phyloP scores from a whole-genome alignment of 352 stramenopile genomes.

The Pythium phragmitis region DNA sequence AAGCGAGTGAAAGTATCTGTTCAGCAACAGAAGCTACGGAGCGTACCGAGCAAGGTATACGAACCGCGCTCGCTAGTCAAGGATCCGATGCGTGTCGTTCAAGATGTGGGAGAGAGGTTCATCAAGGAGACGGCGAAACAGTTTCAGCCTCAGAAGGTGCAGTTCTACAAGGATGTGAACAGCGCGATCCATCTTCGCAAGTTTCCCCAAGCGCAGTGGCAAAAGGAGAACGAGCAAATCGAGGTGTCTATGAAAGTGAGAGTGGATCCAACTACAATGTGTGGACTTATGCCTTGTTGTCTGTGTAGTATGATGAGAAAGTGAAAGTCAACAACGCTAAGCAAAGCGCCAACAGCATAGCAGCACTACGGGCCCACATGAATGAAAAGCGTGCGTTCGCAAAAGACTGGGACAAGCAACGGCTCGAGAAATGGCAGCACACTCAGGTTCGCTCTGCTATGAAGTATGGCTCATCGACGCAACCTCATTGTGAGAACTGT shows the following conservation, averaged over 20 bases:
- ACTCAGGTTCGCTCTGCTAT: constrained; percentile 41
- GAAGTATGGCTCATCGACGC: no score
- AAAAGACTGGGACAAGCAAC: constrained; percentile 58
- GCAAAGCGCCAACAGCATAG: constrained; percentile 25
- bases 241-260: constrained; percentile 27
- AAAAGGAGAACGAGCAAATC: constrained; percentile 41
- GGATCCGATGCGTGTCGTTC: constrained; percentile 6
- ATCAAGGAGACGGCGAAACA: constrained; percentile 39
- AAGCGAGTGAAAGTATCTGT: constrained; percentile 25
- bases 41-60: constrained; percentile 23
- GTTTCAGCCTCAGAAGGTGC: constrained; percentile 42
- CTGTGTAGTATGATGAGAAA: constrained; percentile 33
- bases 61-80: constrained; percentile 22
- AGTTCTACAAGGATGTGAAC: constrained; percentile 65
- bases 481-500: not conserved
- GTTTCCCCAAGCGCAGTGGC: constrained; percentile 62
- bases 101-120: constrained; percentile 63
- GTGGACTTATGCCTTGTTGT: no score
- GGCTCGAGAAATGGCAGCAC: constrained; percentile 48
- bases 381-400: constrained; percentile 62
- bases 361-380: constrained; percentile 42
- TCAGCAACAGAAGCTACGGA: constrained; percentile 13
- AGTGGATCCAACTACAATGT: no score
- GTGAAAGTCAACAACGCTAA: constrained; percentile 27
- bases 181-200: constrained; percentile 65